Evolutionary conservation across 2,329 filamentous ascomycete species (phyloP), one percentile per base, ranked within the genome.

Genomic region (Septoria linicola): DNA sequence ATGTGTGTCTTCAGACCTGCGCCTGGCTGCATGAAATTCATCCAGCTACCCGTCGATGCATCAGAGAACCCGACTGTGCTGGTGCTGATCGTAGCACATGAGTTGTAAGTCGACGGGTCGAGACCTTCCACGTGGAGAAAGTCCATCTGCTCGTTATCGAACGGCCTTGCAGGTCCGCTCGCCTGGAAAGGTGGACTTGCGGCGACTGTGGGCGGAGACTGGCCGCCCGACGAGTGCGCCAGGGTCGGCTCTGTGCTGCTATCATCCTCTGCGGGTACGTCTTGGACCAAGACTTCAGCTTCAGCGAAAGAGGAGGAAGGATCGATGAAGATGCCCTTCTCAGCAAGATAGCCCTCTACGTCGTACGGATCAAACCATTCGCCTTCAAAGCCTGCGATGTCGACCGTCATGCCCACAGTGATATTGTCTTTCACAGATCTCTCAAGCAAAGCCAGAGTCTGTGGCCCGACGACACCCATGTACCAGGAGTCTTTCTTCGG

Each of bases 301-400:
- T 80, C 78, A 1, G 86, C 74, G 48, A 80, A 83, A 14, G 86
- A 83, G 8, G 79, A 75, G 8, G 75, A 72, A 0, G 79, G 76
- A 8, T 85, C 79, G 44, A 90, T 82, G 39, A 73, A 66, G 23
- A 89, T 79, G 4, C 83, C 83, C 23, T 80, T 78, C 42, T 80
- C 76, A 34, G 77, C 78, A 2, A 95, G 72, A 64, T 90, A 93
- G 10, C 80, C 76, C 67, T 93, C 86, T 0, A 90, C 83, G 66
- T 93, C 89, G 53, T 88, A 79, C 0, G 83, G 73, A 63, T 93
- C 88, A 59, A 87, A 88, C 75, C 88, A 93, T 43, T 88, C 81
- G 3, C 87, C 87, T 53, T 86, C 80, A 54, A 84, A 87, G 0
- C 82, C 85, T 1, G 79, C 76, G 6, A 84, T 67, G 32, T 75